Evolutionary conservation across 2,329 filamentous ascomycete species (phyloP), one percentile per base, ranked within the genome.

Genomic region (Ophiocordyceps australis): DNA sequence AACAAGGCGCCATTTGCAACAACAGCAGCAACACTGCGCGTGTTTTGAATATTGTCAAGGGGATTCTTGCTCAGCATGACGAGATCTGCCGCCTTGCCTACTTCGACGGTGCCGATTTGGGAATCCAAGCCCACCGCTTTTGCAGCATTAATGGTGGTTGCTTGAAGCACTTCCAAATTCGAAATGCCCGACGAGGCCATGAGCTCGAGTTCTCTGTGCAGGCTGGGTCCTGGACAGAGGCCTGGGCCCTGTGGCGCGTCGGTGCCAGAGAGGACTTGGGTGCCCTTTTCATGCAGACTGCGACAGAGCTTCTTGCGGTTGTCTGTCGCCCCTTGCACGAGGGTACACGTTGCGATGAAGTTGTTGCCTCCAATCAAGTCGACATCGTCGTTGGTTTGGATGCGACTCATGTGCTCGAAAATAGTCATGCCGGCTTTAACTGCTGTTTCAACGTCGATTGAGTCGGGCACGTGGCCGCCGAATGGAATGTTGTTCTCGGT

Each of bases 371-470:
- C n/a, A n/a, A n/a, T n/a, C n/a, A n/a, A n/a, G n/a, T n/a, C n/a
- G n/a, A n/a, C n/a, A n/a, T n/a, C n/a, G n/a, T n/a, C n/a, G n/a
- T n/a, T n/a, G n/a, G n/a, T n/a, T 7, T 20, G 17, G 18, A 20
- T 9, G 13, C 24, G 24, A 19, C 24, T 25, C 24, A 25, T 20
- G 17, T 25, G 24, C 24, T 25, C 24, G 24, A 25, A 20, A 14
- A 15, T 20, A 14, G 10, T 14, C 24, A 25, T 25, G 17, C 24
- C 24, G 12, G 12, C 14, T 2, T 25, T 14, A 14, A 25, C 14
- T 9, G 24, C 24, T 8, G 20, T 5, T 13, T 20, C 9, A 5
- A 16, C 12, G 12, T 9, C 12, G 13, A 25, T 16, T 3, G 17
- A 8, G 24, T 25, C 17, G 7, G 24, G 24, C 9, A 25, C 24